These are phyloP conservation scores for Mycotypha africana DNA, from an alignment of 371 early-diverging fungal species.

Conservation along the genomic window DNA sequence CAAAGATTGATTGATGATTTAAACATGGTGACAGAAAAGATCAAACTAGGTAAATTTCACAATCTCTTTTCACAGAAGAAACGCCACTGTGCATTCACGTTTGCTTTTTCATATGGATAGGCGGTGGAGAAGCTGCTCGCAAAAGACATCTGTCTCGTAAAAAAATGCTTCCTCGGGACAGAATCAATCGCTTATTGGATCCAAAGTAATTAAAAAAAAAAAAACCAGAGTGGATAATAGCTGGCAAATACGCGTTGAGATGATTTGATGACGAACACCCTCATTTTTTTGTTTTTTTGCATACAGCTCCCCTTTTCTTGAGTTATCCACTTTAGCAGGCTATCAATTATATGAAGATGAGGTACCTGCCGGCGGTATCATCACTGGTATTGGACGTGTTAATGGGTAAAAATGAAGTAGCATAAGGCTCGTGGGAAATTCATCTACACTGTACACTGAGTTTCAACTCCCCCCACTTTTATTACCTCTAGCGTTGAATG, in stretches of 20 bases:
- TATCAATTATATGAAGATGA: constrained; percentile 84
- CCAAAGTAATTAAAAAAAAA: constrained; percentile 55
- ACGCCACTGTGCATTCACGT: too few species aligned
- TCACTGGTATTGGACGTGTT: constrained; percentile 95
- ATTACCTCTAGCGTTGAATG: constrained; percentile 88
- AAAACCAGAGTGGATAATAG: background rate
- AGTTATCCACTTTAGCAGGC: constrained; percentile 93
- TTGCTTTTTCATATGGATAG: too few species aligned
- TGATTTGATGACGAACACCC: too few species aligned
- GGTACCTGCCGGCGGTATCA: constrained; percentile 91
- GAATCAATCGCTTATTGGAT: constrained; percentile 82
- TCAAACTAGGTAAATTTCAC: constrained; percentile 78
- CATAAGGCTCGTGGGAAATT: constrained; percentile 13
- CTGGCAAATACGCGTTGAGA: constrained; percentile 7
- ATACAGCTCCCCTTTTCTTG: constrained; percentile 85
- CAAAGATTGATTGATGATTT: constrained; percentile 71
- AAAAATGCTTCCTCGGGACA: constrained; percentile 93
- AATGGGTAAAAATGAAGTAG: constrained; percentile 78
- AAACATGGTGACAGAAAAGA: constrained; percentile 62
- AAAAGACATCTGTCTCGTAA: constrained; percentile 82
- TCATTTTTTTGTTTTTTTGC: constrained; percentile 4
- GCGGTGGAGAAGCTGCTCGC: constrained; percentile 89
- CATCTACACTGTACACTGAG: constrained; percentile 13
- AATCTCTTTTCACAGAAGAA: too few species aligned
- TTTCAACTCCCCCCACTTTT: too few species aligned